Conservation (phyloP, 495 filamentous ascomycete species). For the Penicillium waksmanii region DNA sequence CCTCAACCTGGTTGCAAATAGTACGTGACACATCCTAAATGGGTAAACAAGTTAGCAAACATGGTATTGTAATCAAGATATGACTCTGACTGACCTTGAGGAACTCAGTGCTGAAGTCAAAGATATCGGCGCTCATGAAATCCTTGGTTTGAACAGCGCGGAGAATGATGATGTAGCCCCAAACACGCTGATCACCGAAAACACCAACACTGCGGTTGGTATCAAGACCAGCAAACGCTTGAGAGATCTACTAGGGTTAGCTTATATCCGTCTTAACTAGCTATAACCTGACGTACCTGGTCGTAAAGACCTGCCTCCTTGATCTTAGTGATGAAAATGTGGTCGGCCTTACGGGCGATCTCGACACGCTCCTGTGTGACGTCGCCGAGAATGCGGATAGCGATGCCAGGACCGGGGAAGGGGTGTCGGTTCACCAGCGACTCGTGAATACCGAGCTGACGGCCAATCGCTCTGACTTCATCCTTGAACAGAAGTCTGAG, state of each 20-base stretch:
- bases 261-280: background rate
- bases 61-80: background rate
- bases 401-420: slow-evolving; percentile 82
- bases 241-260: slow-evolving; percentile 54
- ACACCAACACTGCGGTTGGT: slow-evolving; percentile 27
- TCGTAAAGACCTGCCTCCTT: slow-evolving; percentile 80
- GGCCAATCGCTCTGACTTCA: slow-evolving; percentile 75
- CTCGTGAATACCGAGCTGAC: slow-evolving; percentile 73
- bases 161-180: slow-evolving; percentile 30
- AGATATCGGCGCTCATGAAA: slow-evolving; percentile 27
- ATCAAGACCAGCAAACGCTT: slow-evolving; percentile 81
- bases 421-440: slow-evolving; percentile 84
- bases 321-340: slow-evolving; percentile 86
- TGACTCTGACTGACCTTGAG: slow-evolving; percentile 16
- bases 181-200: slow-evolving; percentile 30
- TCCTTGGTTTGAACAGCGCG: slow-evolving; percentile 28
- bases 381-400: slow-evolving; percentile 87
- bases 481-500: slow-evolving; percentile 83
- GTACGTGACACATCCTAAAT: slow-evolving; percentile 21
- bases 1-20: slow-evolving; percentile 32
- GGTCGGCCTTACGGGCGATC: slow-evolving; percentile 82
- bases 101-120: slow-evolving; percentile 19
- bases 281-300: slow-evolving; percentile 33
- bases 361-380: slow-evolving; percentile 78
- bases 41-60: slow-evolving; percentile 5